Evolutionary conservation across 1,139 yeast genomes (phyloP), one percentile per base, ranked within the genome.

Genomic region (Geotrichum phurueaensis): DNA sequence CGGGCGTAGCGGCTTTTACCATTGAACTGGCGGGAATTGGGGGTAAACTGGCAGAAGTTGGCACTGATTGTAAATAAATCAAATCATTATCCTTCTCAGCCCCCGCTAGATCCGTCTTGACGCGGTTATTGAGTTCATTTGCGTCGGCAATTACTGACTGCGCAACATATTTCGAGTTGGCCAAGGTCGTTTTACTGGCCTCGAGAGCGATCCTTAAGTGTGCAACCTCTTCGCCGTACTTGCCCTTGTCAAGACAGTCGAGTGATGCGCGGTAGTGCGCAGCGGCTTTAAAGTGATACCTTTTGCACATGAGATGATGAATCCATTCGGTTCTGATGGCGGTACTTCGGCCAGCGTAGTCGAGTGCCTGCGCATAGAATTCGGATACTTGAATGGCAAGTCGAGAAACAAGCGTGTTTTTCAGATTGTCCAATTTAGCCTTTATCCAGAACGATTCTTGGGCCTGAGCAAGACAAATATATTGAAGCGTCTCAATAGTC

Each of bases 401-500:
- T 66, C 84, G 82, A 0, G 95, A 80, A 4, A 90, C 74, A 2
- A 84, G 77, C 0, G 86, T 76, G 69, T 87, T 84, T 68, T 85
- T 87, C 69, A 84, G 72, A n/a, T 80, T 81, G 47, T 75, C 71
- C 12, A 47, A 36, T 0, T 82, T 73, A 0, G 96, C 92, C 68
- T 85, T 85, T 57, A 81, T 84, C 96, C 97, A 91, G 60, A 87
- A 84, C 12, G 84, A 79, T 69, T 92, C 97, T 71, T 91, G 97
- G 0, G 97, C 95, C 68, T 90, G 96, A 0, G 96, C 96, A 50
- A 88, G 70, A 82, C 84, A 82, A 25, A 90, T 67, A n/a, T 62
- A 63, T 48, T 77, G 68, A 52, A 85, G 68, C 1, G 82, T 73
- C 7, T 73, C 73, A 15, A 83, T 66, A 0, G 83, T 77, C n/a